phyloP scores from a whole-genome alignment of 768 basidiomycete genomes.

The Dioszegia hungarica region DNA sequence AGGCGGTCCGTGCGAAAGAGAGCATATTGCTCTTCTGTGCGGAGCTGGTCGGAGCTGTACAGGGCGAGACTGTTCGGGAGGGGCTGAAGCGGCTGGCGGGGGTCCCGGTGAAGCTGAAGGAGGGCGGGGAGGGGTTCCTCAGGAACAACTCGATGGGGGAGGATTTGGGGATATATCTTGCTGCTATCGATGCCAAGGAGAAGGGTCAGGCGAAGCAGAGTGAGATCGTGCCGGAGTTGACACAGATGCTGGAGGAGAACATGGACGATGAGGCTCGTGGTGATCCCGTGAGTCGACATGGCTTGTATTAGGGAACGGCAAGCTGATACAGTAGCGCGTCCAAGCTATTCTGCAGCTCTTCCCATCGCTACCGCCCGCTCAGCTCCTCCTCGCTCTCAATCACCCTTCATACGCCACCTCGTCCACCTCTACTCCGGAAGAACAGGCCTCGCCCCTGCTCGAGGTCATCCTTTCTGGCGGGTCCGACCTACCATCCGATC shows the following conservation, averaged over 20 bases:
- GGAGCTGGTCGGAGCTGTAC: conserved; percentile 4
- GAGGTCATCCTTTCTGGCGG: conserved; percentile 53
- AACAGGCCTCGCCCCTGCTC: conserved; percentile 31
- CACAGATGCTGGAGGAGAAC: background rate
- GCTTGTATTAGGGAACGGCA: background rate
- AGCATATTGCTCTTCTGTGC: conserved; percentile 19
- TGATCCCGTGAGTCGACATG: conserved; percentile 22
- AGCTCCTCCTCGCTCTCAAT: conserved; percentile 32
- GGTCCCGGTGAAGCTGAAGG: background rate
- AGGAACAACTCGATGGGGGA: conserved; percentile 11
- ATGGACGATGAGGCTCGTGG: conserved; percentile 12
- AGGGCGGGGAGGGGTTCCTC: background rate
- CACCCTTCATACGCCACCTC: conserved; percentile 33
- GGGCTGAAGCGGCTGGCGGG: conserved; percentile 7
- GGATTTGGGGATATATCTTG: background rate
- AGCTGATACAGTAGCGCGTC: conserved; percentile 30
- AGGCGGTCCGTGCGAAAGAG: conserved; percentile 9
- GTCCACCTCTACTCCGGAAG: conserved; percentile 22
- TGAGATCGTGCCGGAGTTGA: background rate
- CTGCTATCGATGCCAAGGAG: too few species aligned
- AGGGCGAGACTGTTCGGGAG: conserved; percentile 5
- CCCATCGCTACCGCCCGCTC: conserved; percentile 31
- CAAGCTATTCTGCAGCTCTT: conserved; percentile 33
- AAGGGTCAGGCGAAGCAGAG: background rate
- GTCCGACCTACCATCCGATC: conserved; percentile 60